These are phyloP conservation scores for Suillus variegatus DNA, from an alignment of 768 basidiomycete genomes.

Conservation along the genomic window DNA sequence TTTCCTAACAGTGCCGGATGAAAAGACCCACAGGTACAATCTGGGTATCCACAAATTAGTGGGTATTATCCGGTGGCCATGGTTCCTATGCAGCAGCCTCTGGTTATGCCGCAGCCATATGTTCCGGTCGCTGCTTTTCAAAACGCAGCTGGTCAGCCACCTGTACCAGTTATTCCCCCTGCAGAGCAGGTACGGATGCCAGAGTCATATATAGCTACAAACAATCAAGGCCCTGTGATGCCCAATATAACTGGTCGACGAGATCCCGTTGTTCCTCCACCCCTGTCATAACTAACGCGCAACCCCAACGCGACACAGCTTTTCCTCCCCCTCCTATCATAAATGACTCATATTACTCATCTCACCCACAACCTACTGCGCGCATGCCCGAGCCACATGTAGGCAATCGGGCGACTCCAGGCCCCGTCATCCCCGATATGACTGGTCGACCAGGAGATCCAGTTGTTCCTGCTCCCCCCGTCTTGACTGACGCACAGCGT, in stretches of 20 bases:
- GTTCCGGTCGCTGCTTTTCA: constrained; percentile 27
- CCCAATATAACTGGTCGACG: background rate
- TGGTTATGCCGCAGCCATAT: constrained; percentile 30
- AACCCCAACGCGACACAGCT: background rate
- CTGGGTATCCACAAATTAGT: constrained; percentile 21
- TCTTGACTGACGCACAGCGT: constrained; percentile 13
- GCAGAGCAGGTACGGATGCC: constrained; percentile 12
- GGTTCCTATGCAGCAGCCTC: constrained; percentile 27
- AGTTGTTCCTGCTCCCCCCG: constrained; percentile 24
- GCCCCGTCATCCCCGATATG: constrained; percentile 19
- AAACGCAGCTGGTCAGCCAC: constrained; percentile 4
- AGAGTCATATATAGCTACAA: constrained; percentile 16
- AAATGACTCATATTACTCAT: background rate
- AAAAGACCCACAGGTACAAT: constrained; percentile 26
- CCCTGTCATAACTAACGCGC: background rate
- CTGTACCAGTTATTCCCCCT: constrained; percentile 17
- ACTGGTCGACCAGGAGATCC: constrained; percentile 8
- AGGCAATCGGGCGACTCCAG: background rate
- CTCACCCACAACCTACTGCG: background rate
- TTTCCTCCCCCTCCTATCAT: constrained; percentile 1
- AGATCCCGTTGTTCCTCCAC: background rate
- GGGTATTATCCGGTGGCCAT: constrained; percentile 31
- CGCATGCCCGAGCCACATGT: constrained; percentile 25
- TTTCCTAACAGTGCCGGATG: constrained; percentile 15
- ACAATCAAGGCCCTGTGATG: constrained; percentile 9